Base-by-base conservation (phyloP, 257 asterid species). In the Solanum appendiculatum region DNA sequence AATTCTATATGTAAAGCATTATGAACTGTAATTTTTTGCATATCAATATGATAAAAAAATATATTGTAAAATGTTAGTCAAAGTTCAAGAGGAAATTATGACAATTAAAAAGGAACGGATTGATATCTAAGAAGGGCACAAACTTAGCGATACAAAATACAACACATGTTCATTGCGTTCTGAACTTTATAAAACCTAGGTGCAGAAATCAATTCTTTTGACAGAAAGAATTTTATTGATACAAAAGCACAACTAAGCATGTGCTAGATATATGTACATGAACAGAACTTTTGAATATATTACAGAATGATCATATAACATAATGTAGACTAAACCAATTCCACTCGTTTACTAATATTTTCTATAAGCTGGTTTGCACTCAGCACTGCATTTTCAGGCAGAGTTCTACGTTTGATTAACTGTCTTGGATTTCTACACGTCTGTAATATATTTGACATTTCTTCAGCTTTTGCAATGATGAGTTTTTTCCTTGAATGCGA, bases 401-500 rank as follows among this genome's bases (percentile, higher is more conserved):
- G 86, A 77, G 66, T 86, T 87, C 91, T 89, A 80, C 83, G 93
- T 91, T 89, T 94, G 33, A 86, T 91, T 78, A 93, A 94, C 91
- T 90, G 91, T 75, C 91, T 91, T 7, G 92, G 95, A 88, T 84
- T 89, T 40, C 88, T 91, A 85, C 93, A 92, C 6, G 95, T 90
- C 92, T 92, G 94, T 82, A 95, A 89, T 27, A 93, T 86, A 87
- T 91, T 91, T 70, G 99, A 95, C 92, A 93, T 91, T 2, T 87
- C 91, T 90, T 91, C 94, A 78, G 99, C 98, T 90, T 86, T 96
- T 91, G 90, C 87, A 21, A 96, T 86, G 86, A 96, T 90, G 78
- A 92, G 82, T 51, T 9, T 83, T 89, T 82, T 94, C 64, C 92
- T 92, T 77, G 91, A 92, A 86, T n/a, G 87, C 14, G 92, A 88